phyloP scores from a whole-genome alignment of 192 early-diverging fungal genomes.

The Backusella psychrophila region DNA sequence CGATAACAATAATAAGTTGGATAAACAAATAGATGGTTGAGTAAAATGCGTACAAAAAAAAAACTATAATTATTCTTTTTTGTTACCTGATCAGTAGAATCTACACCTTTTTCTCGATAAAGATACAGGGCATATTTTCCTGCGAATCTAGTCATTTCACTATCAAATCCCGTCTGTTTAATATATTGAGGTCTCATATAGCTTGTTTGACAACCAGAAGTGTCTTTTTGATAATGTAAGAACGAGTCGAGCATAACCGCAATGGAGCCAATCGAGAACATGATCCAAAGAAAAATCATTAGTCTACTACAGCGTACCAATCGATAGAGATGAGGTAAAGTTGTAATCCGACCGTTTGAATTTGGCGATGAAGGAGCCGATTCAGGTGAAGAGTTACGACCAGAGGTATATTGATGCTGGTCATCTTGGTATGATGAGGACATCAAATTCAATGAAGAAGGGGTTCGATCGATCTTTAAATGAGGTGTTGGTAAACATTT shows the following conservation, averaged over 20 bases:
- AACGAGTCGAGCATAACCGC: constrained; percentile 58
- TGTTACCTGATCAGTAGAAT: constrained; percentile 42
- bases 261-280: constrained; percentile 22
- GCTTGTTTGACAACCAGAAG: constrained; percentile 48
- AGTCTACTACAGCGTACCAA: not conserved
- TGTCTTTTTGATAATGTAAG: constrained; percentile 61
- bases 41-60: not conserved
- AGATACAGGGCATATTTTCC: constrained; percentile 76
- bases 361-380: constrained; percentile 3
- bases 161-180: constrained; percentile 46
- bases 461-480: constrained; percentile 11
- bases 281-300: constrained; percentile 12
- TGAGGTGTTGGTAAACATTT: not conserved
- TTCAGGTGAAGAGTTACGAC: not conserved
- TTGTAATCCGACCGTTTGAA: not conserved
- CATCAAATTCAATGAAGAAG: not conserved
- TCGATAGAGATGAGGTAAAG: constrained; percentile 10
- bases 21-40: not conserved
- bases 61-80: not conserved
- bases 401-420: not conserved
- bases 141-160: constrained; percentile 56
- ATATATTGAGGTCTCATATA: constrained; percentile 56
- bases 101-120: constrained; percentile 67
- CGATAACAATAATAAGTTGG: not conserved
- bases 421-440: constrained; percentile 6